Conservation (phyloP, 306 rosid genomes). For the Prunus mongolica region DNA sequence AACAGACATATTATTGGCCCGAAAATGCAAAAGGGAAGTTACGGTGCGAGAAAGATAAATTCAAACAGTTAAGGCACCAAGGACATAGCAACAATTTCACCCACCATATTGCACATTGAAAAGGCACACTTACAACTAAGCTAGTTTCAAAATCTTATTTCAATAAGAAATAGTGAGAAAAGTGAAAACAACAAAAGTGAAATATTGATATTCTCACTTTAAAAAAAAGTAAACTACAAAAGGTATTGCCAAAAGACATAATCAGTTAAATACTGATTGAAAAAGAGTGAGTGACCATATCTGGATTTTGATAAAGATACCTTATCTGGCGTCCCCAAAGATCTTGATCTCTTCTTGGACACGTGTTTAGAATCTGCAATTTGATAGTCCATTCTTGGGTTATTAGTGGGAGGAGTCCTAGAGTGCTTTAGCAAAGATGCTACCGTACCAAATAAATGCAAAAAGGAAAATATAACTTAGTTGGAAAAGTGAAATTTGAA, state of each 20-base stretch:
- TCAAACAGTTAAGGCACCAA: not conserved
- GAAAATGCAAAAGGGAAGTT: conserved; percentile 12
- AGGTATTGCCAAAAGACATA: not conserved
- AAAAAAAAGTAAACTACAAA: not conserved
- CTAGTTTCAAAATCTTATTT: not conserved
- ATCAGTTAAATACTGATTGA: not conserved
- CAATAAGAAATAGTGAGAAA: not conserved
- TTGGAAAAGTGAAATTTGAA: not conserved
- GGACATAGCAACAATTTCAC: not conserved
- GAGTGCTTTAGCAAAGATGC: conserved; percentile 48
- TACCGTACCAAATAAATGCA: not conserved
- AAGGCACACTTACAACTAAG: not conserved
- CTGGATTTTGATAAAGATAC: conserved; percentile 20
- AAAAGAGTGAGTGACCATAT: not conserved
- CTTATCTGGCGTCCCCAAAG: conserved; percentile 70
- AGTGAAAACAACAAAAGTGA: not conserved
- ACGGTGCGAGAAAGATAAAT: not conserved
- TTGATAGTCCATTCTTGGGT: conserved; percentile 53
- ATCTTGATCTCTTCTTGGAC: conserved; percentile 66
- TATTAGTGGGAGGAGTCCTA: conserved; percentile 60
- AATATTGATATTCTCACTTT: not conserved
- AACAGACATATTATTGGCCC: conserved; percentile 60
- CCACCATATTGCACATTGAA: not conserved
- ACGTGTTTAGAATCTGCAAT: conserved; percentile 60
- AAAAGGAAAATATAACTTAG: not conserved